Evolutionary conservation across 345 rosid genomes (phyloP), one percentile per base, ranked within the genome.

Genomic region (Linum trigynum): DNA sequence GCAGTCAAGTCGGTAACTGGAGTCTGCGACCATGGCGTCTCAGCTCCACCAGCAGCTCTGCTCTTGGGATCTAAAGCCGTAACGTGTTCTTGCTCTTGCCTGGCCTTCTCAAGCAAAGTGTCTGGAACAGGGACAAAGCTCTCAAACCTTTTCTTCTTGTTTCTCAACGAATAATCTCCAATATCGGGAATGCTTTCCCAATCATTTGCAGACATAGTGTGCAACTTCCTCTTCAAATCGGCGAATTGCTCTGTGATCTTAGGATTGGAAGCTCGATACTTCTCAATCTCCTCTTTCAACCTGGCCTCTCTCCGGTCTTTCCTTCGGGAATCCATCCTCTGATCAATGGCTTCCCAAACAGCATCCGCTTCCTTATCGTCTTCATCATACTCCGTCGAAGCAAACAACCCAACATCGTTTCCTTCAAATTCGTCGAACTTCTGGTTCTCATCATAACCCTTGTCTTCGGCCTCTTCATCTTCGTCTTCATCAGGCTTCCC

Each of bases 351-450:
- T 58, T 90, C 98, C 97, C 97, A 92, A 15, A 92, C 87, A 1
- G 90, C 94, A 80, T 92, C 97, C 1, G 98, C 98, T 69, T 92
- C 97, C 74, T 80, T 88, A 42, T 90, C 98, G 62, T 92, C 97
- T 61, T 92, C 97, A 69, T 92, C 97, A 7, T 90, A 88, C 82
- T 92, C 97, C 0, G 94, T 85, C 1, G 86, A 84, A 8, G 97
- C 90, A 55, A 92, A 92, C 77, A 92, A 78, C n/a, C 97, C 98
- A 6, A 86, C 94, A 63, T 92, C 98, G 32, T 92, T 90, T 2
- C 98, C 97, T 76, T 90, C 97, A 74, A 92, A 92, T 62, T 92
- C 98, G 65, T 90, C 98, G 14, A 90, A 92, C 83, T 85, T 92
- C 78, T 92, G 97, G 69, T 92, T 88, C 85, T 90, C 96, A 71